phyloP scores from a whole-genome alignment of 1,139 yeast genomes.

The Saccharomyces hybrid region DNA sequence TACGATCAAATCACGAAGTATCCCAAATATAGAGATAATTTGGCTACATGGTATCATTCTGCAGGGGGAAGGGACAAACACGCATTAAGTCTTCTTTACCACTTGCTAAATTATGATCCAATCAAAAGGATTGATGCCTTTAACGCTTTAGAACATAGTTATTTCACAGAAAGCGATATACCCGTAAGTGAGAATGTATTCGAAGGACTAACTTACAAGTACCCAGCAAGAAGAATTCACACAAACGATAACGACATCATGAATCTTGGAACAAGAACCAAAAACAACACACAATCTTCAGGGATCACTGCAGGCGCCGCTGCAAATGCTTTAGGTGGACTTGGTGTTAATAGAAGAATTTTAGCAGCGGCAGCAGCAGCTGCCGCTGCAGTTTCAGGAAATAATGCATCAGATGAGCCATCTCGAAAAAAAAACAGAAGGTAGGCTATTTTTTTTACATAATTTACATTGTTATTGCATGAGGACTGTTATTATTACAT shows the following conservation, averaged over 20 bases:
- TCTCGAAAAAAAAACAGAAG: conserved; percentile 18
- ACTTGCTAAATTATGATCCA: conserved; percentile 77
- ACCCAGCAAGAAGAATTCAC: conserved; percentile 67
- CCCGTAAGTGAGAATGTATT: conserved; percentile 64
- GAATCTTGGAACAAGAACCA: conserved; percentile 25
- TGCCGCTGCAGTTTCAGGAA: conserved; percentile 33
- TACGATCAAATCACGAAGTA: conserved; percentile 59
- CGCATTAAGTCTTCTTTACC: conserved; percentile 58
- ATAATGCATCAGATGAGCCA: conserved; percentile 20
- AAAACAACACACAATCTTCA: conserved; percentile 19
- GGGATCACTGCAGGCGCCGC: conserved; percentile 18
- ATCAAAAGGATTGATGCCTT: conserved; percentile 67
- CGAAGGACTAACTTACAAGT: conserved; percentile 53
- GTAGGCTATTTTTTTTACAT: background rate
- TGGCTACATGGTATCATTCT: conserved; percentile 77
- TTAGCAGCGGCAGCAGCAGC: conserved; percentile 34
- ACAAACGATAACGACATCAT: conserved; percentile 67
- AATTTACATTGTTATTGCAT: background rate
- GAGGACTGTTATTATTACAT: background rate
- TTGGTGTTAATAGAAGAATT: conserved; percentile 31
- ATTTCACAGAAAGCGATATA: conserved; percentile 51
- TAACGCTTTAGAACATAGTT: conserved; percentile 66
- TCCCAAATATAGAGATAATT: conserved; percentile 57
- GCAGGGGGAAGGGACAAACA: conserved; percentile 65
- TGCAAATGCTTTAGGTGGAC: conserved; percentile 25